Evolutionary conservation across 768 basidiomycete genomes (phyloP).

Genomic region (Boletus rufocinnamomeus): DNA sequence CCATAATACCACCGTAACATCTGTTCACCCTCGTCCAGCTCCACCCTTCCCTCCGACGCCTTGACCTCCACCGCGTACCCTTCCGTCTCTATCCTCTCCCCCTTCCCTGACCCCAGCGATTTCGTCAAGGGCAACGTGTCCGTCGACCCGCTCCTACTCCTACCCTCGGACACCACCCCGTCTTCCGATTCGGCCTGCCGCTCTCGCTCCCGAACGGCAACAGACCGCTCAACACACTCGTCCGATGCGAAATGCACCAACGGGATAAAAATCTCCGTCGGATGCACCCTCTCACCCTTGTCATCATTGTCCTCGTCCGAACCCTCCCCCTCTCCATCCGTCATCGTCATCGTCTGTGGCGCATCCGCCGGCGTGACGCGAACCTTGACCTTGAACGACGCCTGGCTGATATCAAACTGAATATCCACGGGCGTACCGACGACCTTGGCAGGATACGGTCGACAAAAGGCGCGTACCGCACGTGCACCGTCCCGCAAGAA

Average conservation of each 20-base stretch:
- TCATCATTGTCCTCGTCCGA: constrained; percentile 14
- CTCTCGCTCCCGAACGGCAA: constrained; percentile 3
- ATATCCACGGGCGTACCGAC: constrained; percentile 69
- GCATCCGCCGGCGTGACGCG: constrained; percentile 61
- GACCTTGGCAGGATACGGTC: constrained; percentile 78
- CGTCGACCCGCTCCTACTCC: constrained; percentile 18
- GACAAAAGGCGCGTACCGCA: constrained; percentile 79
- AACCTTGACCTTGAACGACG: constrained; percentile 70
- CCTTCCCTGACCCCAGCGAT: background rate
- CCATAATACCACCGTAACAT: constrained; percentile 53
- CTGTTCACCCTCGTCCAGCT: constrained; percentile 50
- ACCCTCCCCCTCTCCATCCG: background rate
- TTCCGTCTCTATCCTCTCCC: constrained; percentile 18
- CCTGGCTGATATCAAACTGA: constrained; percentile 73
- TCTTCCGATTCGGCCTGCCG: background rate
- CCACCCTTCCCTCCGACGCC: constrained; percentile 49
- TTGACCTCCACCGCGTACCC: constrained; percentile 44
- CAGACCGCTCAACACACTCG: constrained; percentile 27
- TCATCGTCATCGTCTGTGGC: constrained; percentile 8
- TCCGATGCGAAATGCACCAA: constrained; percentile 81
- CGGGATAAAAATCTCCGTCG: constrained; percentile 93
- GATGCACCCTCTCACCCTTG: constrained; percentile 37
- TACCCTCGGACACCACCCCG: background rate
- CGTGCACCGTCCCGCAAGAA: constrained; percentile 87
- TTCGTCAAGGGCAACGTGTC: constrained; percentile 9